phyloP scores from a whole-genome alignment of 768 basidiomycete genomes.

The Panellus pusillus region DNA sequence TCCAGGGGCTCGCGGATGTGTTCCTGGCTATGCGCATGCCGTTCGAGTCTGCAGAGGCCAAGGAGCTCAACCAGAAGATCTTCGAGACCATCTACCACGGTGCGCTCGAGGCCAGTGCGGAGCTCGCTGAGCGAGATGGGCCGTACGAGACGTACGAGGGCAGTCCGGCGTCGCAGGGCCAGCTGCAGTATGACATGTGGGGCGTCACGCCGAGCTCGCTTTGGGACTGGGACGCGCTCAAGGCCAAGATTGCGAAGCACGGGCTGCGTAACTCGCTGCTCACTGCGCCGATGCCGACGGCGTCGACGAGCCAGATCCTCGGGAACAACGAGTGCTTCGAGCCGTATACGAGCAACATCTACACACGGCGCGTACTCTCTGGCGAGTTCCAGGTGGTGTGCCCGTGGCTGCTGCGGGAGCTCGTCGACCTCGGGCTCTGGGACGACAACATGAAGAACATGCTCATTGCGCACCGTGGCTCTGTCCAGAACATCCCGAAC shows the following conservation, averaged over 20 bases:
- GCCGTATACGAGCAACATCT: slow-evolving; percentile 85
- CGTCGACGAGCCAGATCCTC: slow-evolving; percentile 80
- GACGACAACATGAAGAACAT: slow-evolving; percentile 39
- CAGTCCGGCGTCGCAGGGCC: slow-evolving; percentile 66
- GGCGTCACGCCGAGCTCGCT: slow-evolving; percentile 63
- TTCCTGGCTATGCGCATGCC: slow-evolving; percentile 85
- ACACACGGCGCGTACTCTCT: slow-evolving; percentile 79
- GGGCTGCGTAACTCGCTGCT: slow-evolving; percentile 78
- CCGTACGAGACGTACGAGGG: slow-evolving; percentile 71
- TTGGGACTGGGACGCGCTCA: slow-evolving; percentile 76
- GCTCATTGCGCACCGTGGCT: slow-evolving; percentile 22
- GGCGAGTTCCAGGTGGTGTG: slow-evolving; percentile 88
- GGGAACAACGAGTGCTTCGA: slow-evolving; percentile 88
- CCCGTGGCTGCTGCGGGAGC: slow-evolving; percentile 80
- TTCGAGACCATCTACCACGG: slow-evolving; percentile 88
- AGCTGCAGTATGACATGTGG: slow-evolving; percentile 80
- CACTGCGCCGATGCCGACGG: slow-evolving; percentile 86
- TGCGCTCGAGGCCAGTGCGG: slow-evolving; percentile 70
- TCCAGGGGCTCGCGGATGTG: slow-evolving; percentile 81
- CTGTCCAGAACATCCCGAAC: slow-evolving; percentile 56
- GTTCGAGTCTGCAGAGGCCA: slow-evolving; percentile 71
- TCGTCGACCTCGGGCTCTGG: slow-evolving; percentile 79
- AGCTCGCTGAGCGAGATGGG: slow-evolving; percentile 60
- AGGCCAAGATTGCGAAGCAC: slow-evolving; percentile 64
- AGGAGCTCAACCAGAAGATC: slow-evolving; percentile 72